Evolutionary conservation across 345 rosid species (phyloP), one percentile per base, ranked within the genome.

Genomic region (Pelargonium nanum): DNA sequence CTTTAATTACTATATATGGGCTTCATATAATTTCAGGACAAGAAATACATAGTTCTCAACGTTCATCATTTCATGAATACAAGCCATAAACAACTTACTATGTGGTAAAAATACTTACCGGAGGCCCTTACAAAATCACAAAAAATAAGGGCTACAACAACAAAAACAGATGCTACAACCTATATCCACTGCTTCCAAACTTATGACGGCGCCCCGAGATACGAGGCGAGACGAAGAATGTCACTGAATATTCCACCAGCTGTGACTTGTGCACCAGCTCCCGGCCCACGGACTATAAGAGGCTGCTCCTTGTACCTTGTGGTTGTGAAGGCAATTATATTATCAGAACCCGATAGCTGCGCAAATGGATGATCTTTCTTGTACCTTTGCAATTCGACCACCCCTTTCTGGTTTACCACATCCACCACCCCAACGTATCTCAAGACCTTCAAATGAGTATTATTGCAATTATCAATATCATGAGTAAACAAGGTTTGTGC

Each of bases 211-310:
- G 99, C 97, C 5, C 97, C 97, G 0, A 94, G 95, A 65, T 94
- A 94, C 0, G 91, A 90, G 54, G 99, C 97, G 1, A 94, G 88
- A 51, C 87, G 85, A 67, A 90, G 56, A 23, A 94, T 78, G 73
- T 90, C 97, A 32, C 91, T 83, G 86, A 94, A 94, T 60, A 94
- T 78, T 55, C 99, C 99, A 50, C 97, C 97, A 0, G 97, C 99
- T 0, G 99, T 94, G 64, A 90, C 99, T 75, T 94, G 86, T 24
- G 97, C 99, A 34, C 99, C 97, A 5, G 99, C 97, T 22, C 99
- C 97, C 2, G 97, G 99, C 4, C 99, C 99, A 5, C 97, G 89
- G 45, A 90, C 95, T 23, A 94, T 94, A 30, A 94, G 75, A 7
- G 99, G 97, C 66, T 90, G 99, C 17, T 83, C 84, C 75, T 78